A percentile compares a stretch with the other conserved stretches of the same genome.
Conservation (phyloP, 768 basidiomycete genomes). For the Rhizopogon roseolus region DNA sequence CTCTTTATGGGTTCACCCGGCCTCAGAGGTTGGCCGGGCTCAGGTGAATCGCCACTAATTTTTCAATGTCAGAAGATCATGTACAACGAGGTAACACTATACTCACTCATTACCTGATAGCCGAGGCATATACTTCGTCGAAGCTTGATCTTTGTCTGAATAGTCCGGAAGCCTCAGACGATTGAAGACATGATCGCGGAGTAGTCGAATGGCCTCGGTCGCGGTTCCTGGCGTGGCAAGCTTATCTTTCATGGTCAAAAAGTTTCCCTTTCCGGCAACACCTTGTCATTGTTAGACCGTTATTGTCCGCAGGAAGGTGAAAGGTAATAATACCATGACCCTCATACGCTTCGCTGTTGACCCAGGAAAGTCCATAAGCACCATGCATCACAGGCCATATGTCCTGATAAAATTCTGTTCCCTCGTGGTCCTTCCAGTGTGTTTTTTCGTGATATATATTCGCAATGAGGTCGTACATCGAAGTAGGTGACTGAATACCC, state of each 20-base stretch:
- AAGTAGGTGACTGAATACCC: constrained; percentile 23
- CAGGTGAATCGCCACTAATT: constrained; percentile 8
- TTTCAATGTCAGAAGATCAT: background rate
- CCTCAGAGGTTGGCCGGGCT: constrained; percentile 6
- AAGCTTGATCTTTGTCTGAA: constrained; percentile 6
- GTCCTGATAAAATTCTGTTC: constrained; percentile 21
- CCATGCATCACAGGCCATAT: constrained; percentile 26
- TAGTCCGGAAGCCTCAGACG: constrained; percentile 9
- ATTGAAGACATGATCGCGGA: constrained; percentile 11
- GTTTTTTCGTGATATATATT: constrained; percentile 19
- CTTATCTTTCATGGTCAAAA: constrained; percentile 9
- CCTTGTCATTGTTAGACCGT: constrained; percentile 4
- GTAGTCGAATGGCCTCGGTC: background rate
- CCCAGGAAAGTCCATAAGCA: constrained; percentile 24
- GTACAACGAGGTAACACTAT: background rate
- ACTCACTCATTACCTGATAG: constrained; percentile 23
- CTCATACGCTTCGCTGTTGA: constrained; percentile 21
- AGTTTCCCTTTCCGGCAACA: constrained; percentile 12
- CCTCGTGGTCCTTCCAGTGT: constrained; percentile 8
- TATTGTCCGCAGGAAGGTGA: background rate
- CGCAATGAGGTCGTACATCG: constrained; percentile 27
- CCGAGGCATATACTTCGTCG: constrained; percentile 27
- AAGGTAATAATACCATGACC: constrained; percentile 23
- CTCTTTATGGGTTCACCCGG: constrained; percentile 1
- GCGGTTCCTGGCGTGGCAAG: background rate